Conservation (phyloP, 1,139 yeast species). For the Meyerozyma guilliermondii region DNA sequence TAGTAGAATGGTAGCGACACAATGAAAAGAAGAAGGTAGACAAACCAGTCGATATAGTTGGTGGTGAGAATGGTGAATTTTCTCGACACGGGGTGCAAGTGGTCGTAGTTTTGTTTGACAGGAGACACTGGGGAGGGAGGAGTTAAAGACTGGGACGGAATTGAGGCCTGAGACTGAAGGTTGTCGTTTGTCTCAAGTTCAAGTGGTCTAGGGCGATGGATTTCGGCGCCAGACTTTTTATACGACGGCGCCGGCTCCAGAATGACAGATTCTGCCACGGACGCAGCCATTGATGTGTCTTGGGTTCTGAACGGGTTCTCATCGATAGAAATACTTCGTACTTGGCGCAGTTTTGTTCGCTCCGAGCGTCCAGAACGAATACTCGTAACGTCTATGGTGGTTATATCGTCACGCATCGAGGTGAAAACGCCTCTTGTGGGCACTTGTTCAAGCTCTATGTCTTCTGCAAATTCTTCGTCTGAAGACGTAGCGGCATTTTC, state of each 20-base stretch:
- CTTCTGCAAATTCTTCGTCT: conserved; percentile 13
- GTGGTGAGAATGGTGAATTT: conserved; percentile 35
- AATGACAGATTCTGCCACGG: background rate
- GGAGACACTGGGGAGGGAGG: too few species aligned
- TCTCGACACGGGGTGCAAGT: conserved; percentile 13
- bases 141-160: too few species aligned
- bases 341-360: background rate
- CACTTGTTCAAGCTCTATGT: conserved; percentile 12
- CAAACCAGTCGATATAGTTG: conserved; percentile 51
- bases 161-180: background rate
- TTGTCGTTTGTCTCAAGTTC: background rate
- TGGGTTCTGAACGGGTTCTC: conserved; percentile 2
- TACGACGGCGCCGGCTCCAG: conserved; percentile 13
- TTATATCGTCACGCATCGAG: conserved; percentile 32
- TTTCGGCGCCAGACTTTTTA: background rate
- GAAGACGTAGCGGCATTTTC: conserved; percentile 9
- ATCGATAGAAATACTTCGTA: conserved; percentile 4
- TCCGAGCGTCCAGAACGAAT: conserved; percentile 11
- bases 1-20: conserved; percentile 55
- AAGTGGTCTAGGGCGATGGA: background rate
- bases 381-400: conserved; percentile 27
- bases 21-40: conserved; percentile 42
- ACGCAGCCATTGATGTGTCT: background rate
- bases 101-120: conserved; percentile 1
- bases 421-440: conserved; percentile 14